Percentiles rank a stretch among this genome's conserved stretches.
phyloP scores from a whole-genome alignment of 129 eudicot species.

The Lonicera japonica region DNA sequence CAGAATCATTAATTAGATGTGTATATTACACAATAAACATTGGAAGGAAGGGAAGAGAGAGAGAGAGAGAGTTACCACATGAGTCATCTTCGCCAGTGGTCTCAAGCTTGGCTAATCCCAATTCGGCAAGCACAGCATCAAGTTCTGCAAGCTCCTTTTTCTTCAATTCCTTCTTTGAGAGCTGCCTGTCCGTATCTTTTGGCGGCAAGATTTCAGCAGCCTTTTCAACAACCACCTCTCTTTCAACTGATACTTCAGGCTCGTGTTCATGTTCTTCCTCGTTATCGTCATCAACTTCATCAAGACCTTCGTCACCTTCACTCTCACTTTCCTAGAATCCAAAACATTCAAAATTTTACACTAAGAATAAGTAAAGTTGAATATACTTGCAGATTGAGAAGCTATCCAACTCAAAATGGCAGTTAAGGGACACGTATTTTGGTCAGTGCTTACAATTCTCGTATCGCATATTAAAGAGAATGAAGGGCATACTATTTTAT shows the following conservation, averaged over 20 bases:
- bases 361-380: no score
- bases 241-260: slow-evolving; percentile 19
- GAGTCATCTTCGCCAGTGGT: slow-evolving; percentile 14
- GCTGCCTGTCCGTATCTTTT: slow-evolving; percentile 53
- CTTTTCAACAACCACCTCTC: slow-evolving; percentile 17
- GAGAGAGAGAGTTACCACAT: no score
- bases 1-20: no score
- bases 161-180: slow-evolving; percentile 51
- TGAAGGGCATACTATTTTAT: no score
- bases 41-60: not conserved
- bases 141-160: slow-evolving; percentile 59
- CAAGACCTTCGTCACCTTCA: slow-evolving; percentile 43
- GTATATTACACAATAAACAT: not conserved
- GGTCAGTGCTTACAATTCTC: no score
- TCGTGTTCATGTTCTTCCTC: slow-evolving; percentile 60
- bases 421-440: no score
- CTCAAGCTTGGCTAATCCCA: slow-evolving; percentile 28
- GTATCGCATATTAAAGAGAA: no score
- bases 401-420: no score
- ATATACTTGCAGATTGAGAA: no score
- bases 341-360: no score
- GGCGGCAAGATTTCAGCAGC: slow-evolving; percentile 26
- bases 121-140: slow-evolving; percentile 47
- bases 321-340: slow-evolving; percentile 44
- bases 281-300: slow-evolving; percentile 38